A percentile compares a stretch with the other conserved stretches of the same genome.
These are phyloP conservation scores for Deakozyma indianensis DNA, from an alignment of 805 yeast genomes.

Conservation along the genomic window DNA sequence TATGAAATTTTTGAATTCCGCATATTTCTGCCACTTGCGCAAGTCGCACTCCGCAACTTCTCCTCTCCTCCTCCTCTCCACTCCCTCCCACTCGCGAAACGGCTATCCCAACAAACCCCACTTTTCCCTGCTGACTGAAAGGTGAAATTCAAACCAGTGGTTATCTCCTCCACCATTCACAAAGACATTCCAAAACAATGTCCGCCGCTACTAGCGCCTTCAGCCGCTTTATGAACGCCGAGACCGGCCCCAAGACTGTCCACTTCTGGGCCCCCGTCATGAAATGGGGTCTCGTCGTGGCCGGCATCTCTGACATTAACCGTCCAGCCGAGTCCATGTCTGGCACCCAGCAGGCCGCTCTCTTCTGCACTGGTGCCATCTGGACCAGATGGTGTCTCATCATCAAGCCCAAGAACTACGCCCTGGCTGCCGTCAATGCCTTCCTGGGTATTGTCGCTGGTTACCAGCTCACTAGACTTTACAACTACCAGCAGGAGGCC, in stretches of 20 bases:
- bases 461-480: constrained; percentile 61
- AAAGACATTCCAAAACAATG: no score
- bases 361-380: constrained; percentile 80
- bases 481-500: constrained; percentile 45
- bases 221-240: constrained; percentile 60
- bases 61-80: no score
- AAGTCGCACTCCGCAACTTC: no score
- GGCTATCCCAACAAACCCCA: constrained; percentile 2
- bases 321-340: constrained; percentile 88
- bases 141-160: background rate
- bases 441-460: constrained; percentile 87
- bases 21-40: no score
- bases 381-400: constrained; percentile 99
- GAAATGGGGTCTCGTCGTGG: constrained; percentile 80
- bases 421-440: constrained; percentile 87
- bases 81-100: no score
- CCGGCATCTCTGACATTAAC: constrained; percentile 73
- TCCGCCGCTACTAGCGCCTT: constrained; percentile 22
- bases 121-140: background rate
- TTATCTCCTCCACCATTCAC: background rate
- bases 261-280: constrained; percentile 71
- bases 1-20: no score
- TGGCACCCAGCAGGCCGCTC: constrained; percentile 78
- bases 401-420: constrained; percentile 71
- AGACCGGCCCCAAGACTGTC: constrained; percentile 93